These are phyloP conservation scores for Plasmodium gonderi DNA, from an alignment of 169 alveolate species.

Conservation along the genomic window DNA sequence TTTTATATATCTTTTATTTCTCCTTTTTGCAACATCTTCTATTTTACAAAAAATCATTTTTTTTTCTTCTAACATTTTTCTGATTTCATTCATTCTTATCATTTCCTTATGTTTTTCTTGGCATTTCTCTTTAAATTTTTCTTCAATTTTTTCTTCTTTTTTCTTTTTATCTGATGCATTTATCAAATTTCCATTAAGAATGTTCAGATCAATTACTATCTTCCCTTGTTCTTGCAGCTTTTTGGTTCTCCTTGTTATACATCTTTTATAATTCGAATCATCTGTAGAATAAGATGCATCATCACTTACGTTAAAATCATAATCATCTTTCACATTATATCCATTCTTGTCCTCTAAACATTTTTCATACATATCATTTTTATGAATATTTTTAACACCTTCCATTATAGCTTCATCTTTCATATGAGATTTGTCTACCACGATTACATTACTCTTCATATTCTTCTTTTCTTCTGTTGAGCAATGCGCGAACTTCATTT, in stretches of 20 bases:
- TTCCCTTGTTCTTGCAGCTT: constrained; percentile 69
- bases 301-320: constrained; percentile 27
- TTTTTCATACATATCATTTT: not conserved
- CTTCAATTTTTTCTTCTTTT: constrained; percentile 22
- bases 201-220: constrained; percentile 45
- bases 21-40: constrained; percentile 67
- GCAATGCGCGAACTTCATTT: not conserved
- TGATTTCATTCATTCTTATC: constrained; percentile 28
- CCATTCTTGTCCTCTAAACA: not conserved
- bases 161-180: not conserved
- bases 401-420: not conserved
- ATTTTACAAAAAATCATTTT: constrained; percentile 62
- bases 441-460: not conserved
- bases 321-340: constrained; percentile 14
- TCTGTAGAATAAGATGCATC: constrained; percentile 59
- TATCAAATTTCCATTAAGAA: not conserved
- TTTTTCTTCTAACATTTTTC: constrained; percentile 41
- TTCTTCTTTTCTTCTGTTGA: not conserved
- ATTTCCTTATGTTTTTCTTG: constrained; percentile 14
- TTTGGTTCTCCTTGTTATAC: constrained; percentile 12
- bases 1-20: constrained; percentile 67
- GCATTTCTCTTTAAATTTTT: constrained; percentile 17
- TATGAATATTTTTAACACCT: not conserved
- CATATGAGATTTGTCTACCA: not conserved
- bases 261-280: constrained; percentile 63